These are phyloP conservation scores for Nicotiana tomentosiformis DNA, from an alignment of 257 asterid genomes.

Conservation along the genomic window DNA sequence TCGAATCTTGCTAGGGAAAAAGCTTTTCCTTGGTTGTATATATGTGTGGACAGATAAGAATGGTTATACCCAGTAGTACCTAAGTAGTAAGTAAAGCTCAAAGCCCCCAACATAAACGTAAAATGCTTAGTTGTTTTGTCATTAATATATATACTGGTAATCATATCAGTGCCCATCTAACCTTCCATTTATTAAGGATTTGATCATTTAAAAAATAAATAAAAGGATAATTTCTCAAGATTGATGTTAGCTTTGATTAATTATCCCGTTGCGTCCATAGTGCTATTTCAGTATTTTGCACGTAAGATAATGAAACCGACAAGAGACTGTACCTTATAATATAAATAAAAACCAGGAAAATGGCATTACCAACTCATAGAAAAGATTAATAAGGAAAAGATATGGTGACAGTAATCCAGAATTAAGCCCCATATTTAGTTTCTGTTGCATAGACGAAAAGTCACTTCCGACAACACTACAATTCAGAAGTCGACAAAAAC, in stretches of 20 bases:
- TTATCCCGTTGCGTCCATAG: neutral
- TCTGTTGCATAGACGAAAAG: neutral
- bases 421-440: neutral
- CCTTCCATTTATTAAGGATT: too few relatives aligned
- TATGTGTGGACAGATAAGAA: neutral
- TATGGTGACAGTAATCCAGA: neutral
- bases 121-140: too few relatives aligned
- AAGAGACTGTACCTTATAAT: neutral
- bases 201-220: too few relatives aligned
- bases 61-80: neutral
- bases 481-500: neutral
- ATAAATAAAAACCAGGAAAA: neutral
- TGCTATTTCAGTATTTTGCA: neutral
- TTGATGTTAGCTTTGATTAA: neutral
- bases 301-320: neutral
- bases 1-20: neutral
- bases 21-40: neutral
- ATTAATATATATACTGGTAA: too few relatives aligned
- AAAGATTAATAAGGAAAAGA: neutral
- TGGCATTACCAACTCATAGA: neutral
- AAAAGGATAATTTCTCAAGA: too few relatives aligned
- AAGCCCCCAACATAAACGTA: too few relatives aligned
- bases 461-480: neutral
- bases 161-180: too few relatives aligned
- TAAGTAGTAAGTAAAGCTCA: too few relatives aligned